These are phyloP conservation scores for Colletotrichum liaoningense DNA, from an alignment of 2,329 filamentous ascomycete genomes.

Conservation along the genomic window DNA sequence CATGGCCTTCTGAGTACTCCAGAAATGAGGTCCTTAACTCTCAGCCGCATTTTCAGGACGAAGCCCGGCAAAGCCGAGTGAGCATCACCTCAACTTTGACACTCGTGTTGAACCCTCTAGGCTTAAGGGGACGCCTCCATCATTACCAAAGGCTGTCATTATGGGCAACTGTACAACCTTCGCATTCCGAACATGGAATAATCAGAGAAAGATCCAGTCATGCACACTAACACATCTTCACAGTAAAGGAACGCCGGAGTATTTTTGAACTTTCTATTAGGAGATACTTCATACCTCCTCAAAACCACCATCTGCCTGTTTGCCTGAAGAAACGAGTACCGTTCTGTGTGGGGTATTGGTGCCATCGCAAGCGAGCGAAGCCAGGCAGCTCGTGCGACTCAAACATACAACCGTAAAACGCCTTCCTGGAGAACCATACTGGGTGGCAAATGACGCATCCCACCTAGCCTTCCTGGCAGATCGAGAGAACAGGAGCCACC, in stretches of 20 bases:
- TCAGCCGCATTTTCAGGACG: no score
- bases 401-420: constrained; percentile 53
- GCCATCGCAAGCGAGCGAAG: constrained; percentile 35
- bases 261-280: constrained; percentile 35
- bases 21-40: no score
- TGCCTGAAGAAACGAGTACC: constrained; percentile 49
- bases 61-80: no score
- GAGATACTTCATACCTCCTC: constrained; percentile 29
- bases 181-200: no score
- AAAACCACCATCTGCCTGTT: constrained; percentile 37
- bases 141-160: no score
- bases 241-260: neutral
- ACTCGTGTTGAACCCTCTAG: no score
- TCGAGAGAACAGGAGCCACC: constrained; percentile 40
- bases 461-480: constrained; percentile 26
- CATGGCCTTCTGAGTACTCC: no score
- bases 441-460: constrained; percentile 35
- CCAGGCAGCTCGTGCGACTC: constrained; percentile 50
- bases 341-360: constrained; percentile 52
- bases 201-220: no score
- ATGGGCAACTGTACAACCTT: no score
- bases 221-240: neutral
- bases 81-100: no score
- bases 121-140: no score
- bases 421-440: constrained; percentile 45